Base-by-base conservation (phyloP, 805 yeast species). In the Pichia scutulata region DNA sequence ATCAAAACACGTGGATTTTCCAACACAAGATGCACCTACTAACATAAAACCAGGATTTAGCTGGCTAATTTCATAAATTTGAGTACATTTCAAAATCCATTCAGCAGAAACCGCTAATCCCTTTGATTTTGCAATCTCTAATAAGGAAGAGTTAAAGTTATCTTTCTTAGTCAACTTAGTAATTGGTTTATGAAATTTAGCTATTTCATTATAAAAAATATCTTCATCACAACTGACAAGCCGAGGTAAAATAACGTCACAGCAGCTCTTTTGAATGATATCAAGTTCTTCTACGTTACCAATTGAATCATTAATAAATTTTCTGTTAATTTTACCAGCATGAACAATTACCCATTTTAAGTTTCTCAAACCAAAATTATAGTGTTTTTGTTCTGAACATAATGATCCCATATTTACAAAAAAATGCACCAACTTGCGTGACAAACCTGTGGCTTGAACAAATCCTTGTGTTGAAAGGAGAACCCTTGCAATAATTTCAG, bases 351-450 rank as follows among this genome's bases (percentile, higher is more conserved):
- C 78, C 39, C 81, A 73, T 60, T 90, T 92, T 51, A 92, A 64
- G 0, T 96, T 82, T 52, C 98, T 73, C 41, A 92, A 67, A 0
- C 97, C 96, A 74, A 92, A 92, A 60, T 92, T 97, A 58, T 92
- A 92, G 61, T 92, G 97, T 5, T 65, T 60, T 60, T 88, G 96
- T 0, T 53, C 22, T 0, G 86, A 73, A 13, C 80, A 65, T 0
- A 51, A 46, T 0, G 16, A n/a, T 2, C 63, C 60, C n/a, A 92
- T 62, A 1, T 60, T 61, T 0, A 53, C 53, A 54, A 88, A 84
- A 28, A 87, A 72, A 0, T 77, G 71, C 0, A 84, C 86, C 18
- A 86, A 67, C 3, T 62, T 64, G 3, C 48, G 23, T 0, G 96
- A 68, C 4, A 83, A 57, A 0, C 55, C 55, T 2, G 60, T 51